phyloP scores from a whole-genome alignment of 2,329 filamentous ascomycete genomes.

The Sporothrix schenckii region DNA sequence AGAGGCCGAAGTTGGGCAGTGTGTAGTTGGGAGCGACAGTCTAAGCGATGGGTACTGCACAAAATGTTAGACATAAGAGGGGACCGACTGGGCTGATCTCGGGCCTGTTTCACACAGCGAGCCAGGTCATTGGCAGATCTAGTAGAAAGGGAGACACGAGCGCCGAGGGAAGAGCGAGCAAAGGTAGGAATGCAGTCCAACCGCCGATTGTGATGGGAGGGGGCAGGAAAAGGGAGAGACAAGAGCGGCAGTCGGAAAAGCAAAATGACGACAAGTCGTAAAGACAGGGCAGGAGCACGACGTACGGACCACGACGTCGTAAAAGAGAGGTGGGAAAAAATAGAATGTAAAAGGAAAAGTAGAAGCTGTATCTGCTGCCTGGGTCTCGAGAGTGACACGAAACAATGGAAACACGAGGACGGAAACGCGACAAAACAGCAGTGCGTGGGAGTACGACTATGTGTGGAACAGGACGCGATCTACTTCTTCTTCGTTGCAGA shows the following conservation, averaged over 20 bases:
- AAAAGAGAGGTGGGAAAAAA: slow-evolving; percentile 11
- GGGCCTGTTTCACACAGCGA: slow-evolving; percentile 30
- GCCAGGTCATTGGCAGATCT: slow-evolving; percentile 26
- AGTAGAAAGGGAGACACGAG: slow-evolving; percentile 18
- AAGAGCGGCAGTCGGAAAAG: neutral
- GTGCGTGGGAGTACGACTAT: neutral
- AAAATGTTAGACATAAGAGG: slow-evolving; percentile 30
- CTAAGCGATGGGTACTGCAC: slow-evolving; percentile 22
- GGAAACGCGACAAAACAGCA: slow-evolving; percentile 9
- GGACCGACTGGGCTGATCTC: slow-evolving; percentile 18
- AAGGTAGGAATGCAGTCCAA: slow-evolving; percentile 17
- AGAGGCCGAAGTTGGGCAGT: neutral
- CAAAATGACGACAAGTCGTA: neutral
- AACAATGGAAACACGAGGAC: slow-evolving; percentile 9
- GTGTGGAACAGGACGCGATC: slow-evolving; percentile 10
- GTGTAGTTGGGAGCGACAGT: slow-evolving; percentile 18
- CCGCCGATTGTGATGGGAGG: neutral
- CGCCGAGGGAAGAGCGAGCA: slow-evolving; percentile 20
- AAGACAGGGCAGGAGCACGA: neutral
- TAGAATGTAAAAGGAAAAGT: slow-evolving; percentile 1
- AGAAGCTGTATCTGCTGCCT: neutral
- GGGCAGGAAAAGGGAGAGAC: slow-evolving; percentile 18
- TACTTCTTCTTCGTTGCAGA: slow-evolving; percentile 1
- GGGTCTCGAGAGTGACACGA: slow-evolving; percentile 12
- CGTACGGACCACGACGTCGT: neutral